A percentile compares a stretch with the other conserved stretches of the same genome.
phyloP scores from a whole-genome alignment of 2,329 filamentous ascomycete species.

The Botrytis deweyae region DNA sequence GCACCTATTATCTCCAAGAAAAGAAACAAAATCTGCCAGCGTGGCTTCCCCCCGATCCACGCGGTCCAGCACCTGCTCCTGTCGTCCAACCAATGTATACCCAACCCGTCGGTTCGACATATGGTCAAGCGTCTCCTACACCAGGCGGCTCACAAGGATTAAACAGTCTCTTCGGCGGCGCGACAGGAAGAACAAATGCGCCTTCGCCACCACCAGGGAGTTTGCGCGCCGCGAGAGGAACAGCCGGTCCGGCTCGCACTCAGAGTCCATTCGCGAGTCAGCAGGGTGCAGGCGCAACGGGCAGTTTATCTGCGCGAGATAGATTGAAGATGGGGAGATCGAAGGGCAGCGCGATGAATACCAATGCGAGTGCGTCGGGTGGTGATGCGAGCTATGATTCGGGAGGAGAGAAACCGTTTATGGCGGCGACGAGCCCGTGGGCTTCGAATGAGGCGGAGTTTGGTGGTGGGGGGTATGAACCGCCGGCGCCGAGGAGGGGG shows the following conservation, averaged over 20 bases:
- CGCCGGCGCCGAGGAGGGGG: not conserved
- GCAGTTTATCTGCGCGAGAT: conserved; percentile 61
- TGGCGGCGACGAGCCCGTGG: conserved; percentile 51
- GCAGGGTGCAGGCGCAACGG: not conserved
- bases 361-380: conserved; percentile 17
- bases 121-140: conserved; percentile 45
- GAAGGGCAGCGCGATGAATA: conserved; percentile 42
- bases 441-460: conserved; percentile 45
- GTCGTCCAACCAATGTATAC: conserved; percentile 52
- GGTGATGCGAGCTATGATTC: conserved; percentile 25
- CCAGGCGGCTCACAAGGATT: conserved; percentile 41
- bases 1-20: conserved; percentile 81
- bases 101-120: conserved; percentile 51
- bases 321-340: conserved; percentile 71
- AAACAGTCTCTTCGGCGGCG: conserved; percentile 44
- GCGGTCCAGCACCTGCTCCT: conserved; percentile 51
- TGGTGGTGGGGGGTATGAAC: conserved; percentile 40
- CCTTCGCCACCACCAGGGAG: conserved; percentile 22
- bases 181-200: conserved; percentile 33
- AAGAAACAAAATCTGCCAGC: conserved; percentile 76
- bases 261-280: not conserved
- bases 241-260: not conserved
- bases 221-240: not conserved
- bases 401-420: conserved; percentile 43
- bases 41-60: conserved; percentile 92